Percentiles rank a stretch among this genome's conserved stretches.
phyloP scores from a whole-genome alignment of 306 rosid species.

The Citrullus colocynthis region DNA sequence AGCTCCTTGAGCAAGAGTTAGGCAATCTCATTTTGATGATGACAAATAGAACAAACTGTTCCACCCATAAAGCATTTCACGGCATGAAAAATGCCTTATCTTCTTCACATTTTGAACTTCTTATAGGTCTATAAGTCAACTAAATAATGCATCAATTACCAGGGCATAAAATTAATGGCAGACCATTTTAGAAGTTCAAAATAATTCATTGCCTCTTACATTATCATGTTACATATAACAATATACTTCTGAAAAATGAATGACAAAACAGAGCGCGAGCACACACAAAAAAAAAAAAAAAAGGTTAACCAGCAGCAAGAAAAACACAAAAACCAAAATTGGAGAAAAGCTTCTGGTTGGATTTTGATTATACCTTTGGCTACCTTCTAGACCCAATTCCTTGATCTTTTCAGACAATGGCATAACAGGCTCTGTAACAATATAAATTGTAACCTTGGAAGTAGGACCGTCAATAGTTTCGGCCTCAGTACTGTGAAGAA shows the following conservation, averaged over 20 bases:
- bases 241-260: neutral
- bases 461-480: slow-evolving; percentile 60
- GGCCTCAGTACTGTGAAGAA: slow-evolving; percentile 85
- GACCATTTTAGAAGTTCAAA: neutral
- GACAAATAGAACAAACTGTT: neutral
- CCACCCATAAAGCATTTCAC: neutral
- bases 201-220: neutral
- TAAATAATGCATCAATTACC: neutral
- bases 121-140: neutral
- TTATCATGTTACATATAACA: neutral
- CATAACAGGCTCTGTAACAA: slow-evolving; percentile 95
- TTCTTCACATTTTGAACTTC: neutral
- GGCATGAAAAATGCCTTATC: neutral
- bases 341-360: neutral
- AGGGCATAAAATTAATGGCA: neutral
- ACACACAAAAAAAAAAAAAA: neutral
- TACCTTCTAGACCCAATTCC: slow-evolving; percentile 80
- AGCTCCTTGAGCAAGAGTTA: neutral
- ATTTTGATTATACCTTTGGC: slow-evolving; percentile 49
- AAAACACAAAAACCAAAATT: neutral
- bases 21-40: neutral
- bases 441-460: slow-evolving; percentile 70
- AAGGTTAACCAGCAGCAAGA: neutral
- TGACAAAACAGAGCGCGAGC: too few relatives aligned
- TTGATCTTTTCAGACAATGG: slow-evolving; percentile 72